A percentile compares a stretch with the other conserved stretches of the same genome.
These are phyloP conservation scores for Globisporangium okanoganense DNA, from an alignment of 352 stramenopile species.

Conservation along the genomic window DNA sequence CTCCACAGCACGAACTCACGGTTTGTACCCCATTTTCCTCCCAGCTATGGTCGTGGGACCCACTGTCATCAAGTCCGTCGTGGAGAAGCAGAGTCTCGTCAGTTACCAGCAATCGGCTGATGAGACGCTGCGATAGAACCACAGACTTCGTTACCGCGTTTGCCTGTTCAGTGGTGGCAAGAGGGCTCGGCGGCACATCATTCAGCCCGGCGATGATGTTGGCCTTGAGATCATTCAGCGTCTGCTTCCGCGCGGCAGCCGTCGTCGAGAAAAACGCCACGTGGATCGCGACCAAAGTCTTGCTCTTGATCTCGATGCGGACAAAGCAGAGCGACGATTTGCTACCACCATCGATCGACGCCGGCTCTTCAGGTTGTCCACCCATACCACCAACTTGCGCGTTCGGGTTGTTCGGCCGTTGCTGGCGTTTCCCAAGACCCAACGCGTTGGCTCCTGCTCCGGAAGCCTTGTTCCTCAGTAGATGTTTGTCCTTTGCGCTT, in stretches of 20 bases:
- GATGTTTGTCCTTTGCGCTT: slow-evolving; percentile 5
- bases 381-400: slow-evolving; percentile 1
- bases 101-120: slow-evolving; percentile 72
- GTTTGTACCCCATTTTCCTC: slow-evolving; percentile 10
- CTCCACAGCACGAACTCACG: slow-evolving; percentile 65
- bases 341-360: slow-evolving; percentile 25
- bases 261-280: slow-evolving; percentile 85
- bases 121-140: slow-evolving; percentile 72
- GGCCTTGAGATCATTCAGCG: slow-evolving; percentile 69
- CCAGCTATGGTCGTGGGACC: slow-evolving; percentile 16
- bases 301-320: slow-evolving; percentile 75
- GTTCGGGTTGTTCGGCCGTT: slow-evolving; percentile 23
- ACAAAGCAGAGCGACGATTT: slow-evolving; percentile 79
- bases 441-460: slow-evolving; percentile 15
- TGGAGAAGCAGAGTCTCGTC: slow-evolving; percentile 65
- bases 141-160: slow-evolving; percentile 16
- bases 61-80: slow-evolving; percentile 17
- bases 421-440: slow-evolving; percentile 18
- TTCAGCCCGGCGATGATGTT: slow-evolving; percentile 57
- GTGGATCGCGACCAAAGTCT: slow-evolving; percentile 72
- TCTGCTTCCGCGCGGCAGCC: slow-evolving; percentile 51
- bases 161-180: slow-evolving; percentile 1
- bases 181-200: slow-evolving; percentile 23
- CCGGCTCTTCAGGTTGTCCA: slow-evolving; percentile 7
- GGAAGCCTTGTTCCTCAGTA: slow-evolving; percentile 18